These are phyloP conservation scores for Rhizoclosmatium globosum DNA, from an alignment of 192 early-diverging fungal species.

Conservation along the genomic window DNA sequence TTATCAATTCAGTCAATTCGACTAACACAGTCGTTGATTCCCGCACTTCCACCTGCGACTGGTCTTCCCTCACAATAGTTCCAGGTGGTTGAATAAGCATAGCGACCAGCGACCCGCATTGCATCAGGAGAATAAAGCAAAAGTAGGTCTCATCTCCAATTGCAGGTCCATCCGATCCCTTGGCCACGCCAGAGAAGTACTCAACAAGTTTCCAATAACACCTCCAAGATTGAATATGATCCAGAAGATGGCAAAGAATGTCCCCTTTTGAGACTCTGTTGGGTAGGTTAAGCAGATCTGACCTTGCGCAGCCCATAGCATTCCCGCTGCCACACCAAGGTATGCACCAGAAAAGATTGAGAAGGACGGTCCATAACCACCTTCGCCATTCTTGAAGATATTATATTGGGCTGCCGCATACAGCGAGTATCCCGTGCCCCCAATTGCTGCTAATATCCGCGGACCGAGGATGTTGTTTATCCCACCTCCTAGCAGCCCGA, in stretches of 20 bases:
- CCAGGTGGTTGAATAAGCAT: slow-evolving; percentile 65
- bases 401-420: slow-evolving; percentile 80
- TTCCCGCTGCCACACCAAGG: slow-evolving; percentile 82
- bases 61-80: slow-evolving; percentile 76
- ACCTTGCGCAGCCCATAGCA: slow-evolving; percentile 62
- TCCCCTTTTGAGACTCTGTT: slow-evolving; percentile 77
- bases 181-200: slow-evolving; percentile 72
- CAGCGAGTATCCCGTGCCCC: slow-evolving; percentile 73
- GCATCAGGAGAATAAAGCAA: slow-evolving; percentile 73
- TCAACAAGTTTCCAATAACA: slow-evolving; percentile 77
- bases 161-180: slow-evolving; percentile 46
- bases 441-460: slow-evolving; percentile 69
- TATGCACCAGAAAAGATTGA: slow-evolving; percentile 78
- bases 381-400: slow-evolving; percentile 55
- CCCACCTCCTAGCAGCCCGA: slow-evolving; percentile 75
- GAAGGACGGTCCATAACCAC: slow-evolving; percentile 45
- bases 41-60: slow-evolving; percentile 60
- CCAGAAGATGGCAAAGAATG: slow-evolving; percentile 88
- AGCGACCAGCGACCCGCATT: slow-evolving; percentile 44
- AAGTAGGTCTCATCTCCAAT: slow-evolving; percentile 74
- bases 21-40: slow-evolving; percentile 55
- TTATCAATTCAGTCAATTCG: slow-evolving; percentile 64
- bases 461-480: slow-evolving; percentile 81
- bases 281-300: slow-evolving; percentile 89
- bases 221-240: slow-evolving; percentile 84